These are phyloP conservation scores for Pontederia paniculata DNA, from an alignment of 176 grass and related monocot species.

Conservation along the genomic window DNA sequence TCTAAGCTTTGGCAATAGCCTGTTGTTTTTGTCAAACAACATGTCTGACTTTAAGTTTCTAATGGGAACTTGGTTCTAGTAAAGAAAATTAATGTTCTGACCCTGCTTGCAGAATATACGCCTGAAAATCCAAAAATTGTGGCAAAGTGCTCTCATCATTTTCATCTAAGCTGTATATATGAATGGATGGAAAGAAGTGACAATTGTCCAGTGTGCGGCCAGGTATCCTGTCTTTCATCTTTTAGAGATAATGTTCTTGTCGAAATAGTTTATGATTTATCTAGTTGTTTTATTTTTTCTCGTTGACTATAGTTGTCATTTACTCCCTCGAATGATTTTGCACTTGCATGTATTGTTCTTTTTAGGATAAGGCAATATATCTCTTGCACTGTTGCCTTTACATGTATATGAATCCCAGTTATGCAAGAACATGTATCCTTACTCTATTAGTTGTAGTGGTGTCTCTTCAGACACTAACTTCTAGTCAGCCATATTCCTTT, in stretches of 20 bases:
- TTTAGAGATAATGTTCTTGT: conserved; percentile 8
- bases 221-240: conserved; percentile 27
- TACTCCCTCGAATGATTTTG: too few relatives aligned
- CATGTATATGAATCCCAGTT: too few relatives aligned
- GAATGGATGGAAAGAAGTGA: conserved; percentile 98
- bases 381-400: too few relatives aligned
- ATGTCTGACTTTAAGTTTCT: background rate
- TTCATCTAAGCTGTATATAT: conserved; percentile 94
- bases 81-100: background rate
- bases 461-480: background rate
- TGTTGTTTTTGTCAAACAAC: background rate
- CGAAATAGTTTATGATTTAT: background rate
- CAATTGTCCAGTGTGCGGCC: conserved; percentile 76
- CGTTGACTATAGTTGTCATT: too few relatives aligned
- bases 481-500: background rate
- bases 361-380: too few relatives aligned
- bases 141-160: conserved; percentile 77
- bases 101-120: conserved; percentile 56
- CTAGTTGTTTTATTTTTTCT: background rate
- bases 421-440: too few relatives aligned
- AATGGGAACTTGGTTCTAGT: background rate
- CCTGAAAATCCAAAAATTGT: conserved; percentile 74
- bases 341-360: too few relatives aligned
- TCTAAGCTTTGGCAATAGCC: background rate
- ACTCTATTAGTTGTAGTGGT: too few relatives aligned